Evolutionary conservation across 1,139 yeast species (phyloP).

Genomic region (Taphrina sp.): DNA sequence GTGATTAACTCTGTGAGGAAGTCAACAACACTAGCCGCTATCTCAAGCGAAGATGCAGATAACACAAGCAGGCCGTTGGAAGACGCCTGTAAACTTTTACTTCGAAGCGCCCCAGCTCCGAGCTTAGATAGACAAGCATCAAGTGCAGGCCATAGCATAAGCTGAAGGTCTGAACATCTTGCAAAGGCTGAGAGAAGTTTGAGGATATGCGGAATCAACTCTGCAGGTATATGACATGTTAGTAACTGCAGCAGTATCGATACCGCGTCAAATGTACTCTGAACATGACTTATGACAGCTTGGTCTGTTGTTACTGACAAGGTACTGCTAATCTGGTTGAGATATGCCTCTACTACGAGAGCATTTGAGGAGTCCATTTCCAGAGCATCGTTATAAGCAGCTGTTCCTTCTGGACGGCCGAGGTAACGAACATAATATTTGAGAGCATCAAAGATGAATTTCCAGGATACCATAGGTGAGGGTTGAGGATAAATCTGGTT

Average conservation of each 20-base stretch:
- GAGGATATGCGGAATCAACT: conserved; percentile 4
- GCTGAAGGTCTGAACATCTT: neutral
- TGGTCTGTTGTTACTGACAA: neutral
- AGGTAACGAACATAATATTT: conserved; percentile 13
- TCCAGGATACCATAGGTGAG: conserved; percentile 14
- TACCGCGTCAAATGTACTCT: conserved; percentile 5
- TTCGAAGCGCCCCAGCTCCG: neutral
- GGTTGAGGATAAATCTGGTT: neutral
- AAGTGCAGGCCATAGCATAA: conserved; percentile 9
- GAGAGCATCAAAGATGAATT: conserved; percentile 21
- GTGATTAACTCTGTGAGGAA: neutral
- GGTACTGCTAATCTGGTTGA: neutral
- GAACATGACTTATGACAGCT: neutral
- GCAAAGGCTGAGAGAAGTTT: neutral
- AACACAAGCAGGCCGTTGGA: conserved; percentile 3
- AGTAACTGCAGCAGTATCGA: conserved; percentile 13
- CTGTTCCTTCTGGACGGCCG: neutral
- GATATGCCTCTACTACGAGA: conserved; percentile 20
- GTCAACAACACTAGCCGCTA: neutral
- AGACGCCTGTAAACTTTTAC: neutral
- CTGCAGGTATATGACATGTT: conserved; percentile 9
- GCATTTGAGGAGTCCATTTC: conserved; percentile 18
- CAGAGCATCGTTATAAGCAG: conserved; percentile 1
- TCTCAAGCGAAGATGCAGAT: conserved; percentile 1
- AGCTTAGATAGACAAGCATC: conserved; percentile 20